phyloP scores from a whole-genome alignment of 202 grass and related monocot genomes.

The Panicum hallii region DNA sequence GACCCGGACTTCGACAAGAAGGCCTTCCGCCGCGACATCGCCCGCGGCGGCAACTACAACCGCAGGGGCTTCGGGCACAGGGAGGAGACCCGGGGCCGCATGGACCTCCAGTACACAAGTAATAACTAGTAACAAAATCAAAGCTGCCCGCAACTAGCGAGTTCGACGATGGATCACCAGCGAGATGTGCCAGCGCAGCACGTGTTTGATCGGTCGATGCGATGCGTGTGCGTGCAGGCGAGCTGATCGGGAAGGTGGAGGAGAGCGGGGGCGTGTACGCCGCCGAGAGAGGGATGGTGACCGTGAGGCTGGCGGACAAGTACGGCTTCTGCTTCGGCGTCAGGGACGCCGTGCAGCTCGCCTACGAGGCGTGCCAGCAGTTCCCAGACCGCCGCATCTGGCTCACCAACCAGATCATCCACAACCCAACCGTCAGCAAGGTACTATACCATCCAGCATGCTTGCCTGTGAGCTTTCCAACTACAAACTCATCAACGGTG shows the following conservation, averaged over 20 bases:
- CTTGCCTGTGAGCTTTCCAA: not conserved
- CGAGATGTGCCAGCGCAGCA: too few species aligned
- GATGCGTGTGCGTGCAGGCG: conserved; percentile 43
- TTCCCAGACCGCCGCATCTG: conserved; percentile 86
- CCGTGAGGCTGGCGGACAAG: conserved; percentile 81
- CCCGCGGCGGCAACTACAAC: conserved; percentile 84
- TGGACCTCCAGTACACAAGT: conserved; percentile 72
- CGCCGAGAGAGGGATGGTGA: conserved; percentile 62
- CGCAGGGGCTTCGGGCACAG: conserved; percentile 84
- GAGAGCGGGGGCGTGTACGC: conserved; percentile 71
- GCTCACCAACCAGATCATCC: conserved; percentile 96
- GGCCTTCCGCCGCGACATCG: too few species aligned
- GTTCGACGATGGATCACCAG: too few species aligned
- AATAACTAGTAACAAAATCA: not conserved
- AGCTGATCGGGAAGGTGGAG: conserved; percentile 83
- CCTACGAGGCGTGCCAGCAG: conserved; percentile 96
- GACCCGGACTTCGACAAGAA: too few species aligned
- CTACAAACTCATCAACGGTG: too few species aligned
- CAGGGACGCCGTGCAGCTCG: conserved; percentile 88
- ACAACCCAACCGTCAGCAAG: conserved; percentile 83
- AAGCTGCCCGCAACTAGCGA: too few species aligned
- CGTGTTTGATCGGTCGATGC: not conserved
- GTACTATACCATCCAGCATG: conserved; percentile 22
- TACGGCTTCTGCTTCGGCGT: conserved; percentile 98
- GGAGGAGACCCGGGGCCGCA: conserved; percentile 74